A percentile compares a stretch with the other conserved stretches of the same genome.
Evolutionary conservation across 2,329 filamentous ascomycete species (phyloP).

Genomic region (Penicillium sp.): DNA sequence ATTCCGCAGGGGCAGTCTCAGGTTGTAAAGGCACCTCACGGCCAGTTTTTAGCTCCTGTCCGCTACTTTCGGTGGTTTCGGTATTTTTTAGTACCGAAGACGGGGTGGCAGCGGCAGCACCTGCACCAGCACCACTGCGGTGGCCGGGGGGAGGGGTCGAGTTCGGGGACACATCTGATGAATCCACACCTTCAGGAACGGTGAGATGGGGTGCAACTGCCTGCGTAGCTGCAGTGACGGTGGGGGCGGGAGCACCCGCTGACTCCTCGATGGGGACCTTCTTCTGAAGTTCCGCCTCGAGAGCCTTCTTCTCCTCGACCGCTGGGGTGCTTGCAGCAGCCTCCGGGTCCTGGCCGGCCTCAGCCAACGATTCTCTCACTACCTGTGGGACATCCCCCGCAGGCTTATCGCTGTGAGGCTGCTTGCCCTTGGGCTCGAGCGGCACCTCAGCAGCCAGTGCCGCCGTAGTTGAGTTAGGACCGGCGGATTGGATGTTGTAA

Average conservation of each 20-base stretch:
- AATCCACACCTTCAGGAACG: slow-evolving; percentile 18
- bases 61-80: slow-evolving; percentile 4
- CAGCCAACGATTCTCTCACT: slow-evolving; percentile 45
- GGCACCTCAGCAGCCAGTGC: slow-evolving; percentile 46
- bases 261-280: slow-evolving; percentile 38
- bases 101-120: slow-evolving; percentile 12
- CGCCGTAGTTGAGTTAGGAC: slow-evolving; percentile 47
- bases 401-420: slow-evolving; percentile 19
- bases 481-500: slow-evolving; percentile 51
- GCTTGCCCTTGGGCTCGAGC: slow-evolving; percentile 36
- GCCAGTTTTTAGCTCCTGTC: slow-evolving; percentile 19
- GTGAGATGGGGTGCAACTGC: slow-evolving; percentile 37
- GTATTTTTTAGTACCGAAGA: slow-evolving; percentile 9
- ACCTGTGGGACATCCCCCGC: slow-evolving; percentile 41
- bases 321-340: slow-evolving; percentile 65
- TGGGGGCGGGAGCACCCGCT: slow-evolving; percentile 41
- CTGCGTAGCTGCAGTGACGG: slow-evolving; percentile 38
- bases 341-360: slow-evolving; percentile 62
- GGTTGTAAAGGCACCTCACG: slow-evolving; percentile 16
- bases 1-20: slow-evolving; percentile 18
- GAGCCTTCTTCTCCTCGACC: slow-evolving; percentile 68
- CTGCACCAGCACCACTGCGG: slow-evolving; percentile 3
- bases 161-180: slow-evolving; percentile 27
- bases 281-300: slow-evolving; percentile 70
- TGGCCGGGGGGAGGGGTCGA: slow-evolving; percentile 24